Conservation (phyloP, 805 yeast species). For the Ogataea zsoltii region DNA sequence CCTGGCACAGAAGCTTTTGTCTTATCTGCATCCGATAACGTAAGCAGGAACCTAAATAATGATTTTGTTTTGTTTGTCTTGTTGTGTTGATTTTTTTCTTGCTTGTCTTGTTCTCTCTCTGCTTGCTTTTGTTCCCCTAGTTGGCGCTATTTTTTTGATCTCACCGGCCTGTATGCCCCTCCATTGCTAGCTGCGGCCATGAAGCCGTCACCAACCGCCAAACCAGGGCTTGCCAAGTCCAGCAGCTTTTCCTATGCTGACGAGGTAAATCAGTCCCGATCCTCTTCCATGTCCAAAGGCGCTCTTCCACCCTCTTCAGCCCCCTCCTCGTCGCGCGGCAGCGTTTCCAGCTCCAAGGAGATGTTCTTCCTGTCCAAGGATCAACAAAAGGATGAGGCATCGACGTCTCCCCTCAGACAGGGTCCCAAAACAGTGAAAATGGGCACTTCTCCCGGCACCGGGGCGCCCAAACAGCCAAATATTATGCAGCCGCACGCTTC, state of each 20-base stretch:
- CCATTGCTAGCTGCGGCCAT: no score
- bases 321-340: background rate
- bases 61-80: background rate
- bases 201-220: no score
- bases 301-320: background rate
- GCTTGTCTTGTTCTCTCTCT: conserved; percentile 1
- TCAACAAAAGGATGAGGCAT: background rate
- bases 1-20: background rate
- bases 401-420: background rate
- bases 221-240: no score
- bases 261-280: background rate
- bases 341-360: background rate
- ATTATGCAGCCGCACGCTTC: background rate
- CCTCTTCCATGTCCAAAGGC: background rate
- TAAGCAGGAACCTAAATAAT: background rate
- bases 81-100: background rate
- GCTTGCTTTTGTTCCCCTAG: background rate
- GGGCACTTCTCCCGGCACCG: background rate
- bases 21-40: background rate
- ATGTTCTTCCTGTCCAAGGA: background rate
- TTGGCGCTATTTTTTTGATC: background rate
- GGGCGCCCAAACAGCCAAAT: background rate
- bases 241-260: background rate
- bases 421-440: background rate
- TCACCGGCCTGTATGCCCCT: no score